Evolutionary conservation across 2,329 filamentous ascomycete species (phyloP).

Genomic region (Paraconiothyrium brasiliense): DNA sequence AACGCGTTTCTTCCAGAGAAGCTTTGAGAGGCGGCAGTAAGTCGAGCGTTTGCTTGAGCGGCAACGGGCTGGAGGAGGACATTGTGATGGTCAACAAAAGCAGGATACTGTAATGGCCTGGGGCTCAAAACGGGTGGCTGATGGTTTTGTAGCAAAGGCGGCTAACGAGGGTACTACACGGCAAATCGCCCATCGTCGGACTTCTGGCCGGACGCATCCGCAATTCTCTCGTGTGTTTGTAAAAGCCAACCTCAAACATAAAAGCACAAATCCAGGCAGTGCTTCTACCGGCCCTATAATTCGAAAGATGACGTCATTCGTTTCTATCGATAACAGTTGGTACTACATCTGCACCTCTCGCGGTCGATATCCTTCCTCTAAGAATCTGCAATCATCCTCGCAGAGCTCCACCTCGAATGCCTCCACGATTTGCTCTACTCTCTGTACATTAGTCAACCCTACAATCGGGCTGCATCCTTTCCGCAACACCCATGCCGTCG

Average conservation of each 20-base stretch:
- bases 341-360: neutral
- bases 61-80: neutral
- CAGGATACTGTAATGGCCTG: neutral
- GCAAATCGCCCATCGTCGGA: neutral
- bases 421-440: constrained; percentile 49
- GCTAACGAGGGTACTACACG: neutral
- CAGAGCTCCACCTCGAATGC: constrained; percentile 43
- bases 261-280: no score
- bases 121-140: neutral
- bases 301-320: neutral
- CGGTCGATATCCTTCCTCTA: constrained; percentile 36
- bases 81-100: neutral
- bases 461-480: constrained; percentile 51
- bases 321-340: neutral
- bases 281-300: no score
- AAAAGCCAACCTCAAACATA: no score
- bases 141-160: neutral
- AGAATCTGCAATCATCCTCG: constrained; percentile 49
- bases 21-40: constrained; percentile 28
- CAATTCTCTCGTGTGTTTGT: neutral
- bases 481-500: constrained; percentile 48
- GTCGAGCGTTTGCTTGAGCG: constrained; percentile 25
- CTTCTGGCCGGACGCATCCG: neutral
- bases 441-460: constrained; percentile 46
- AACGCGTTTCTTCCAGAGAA: constrained; percentile 29